phyloP scores from a whole-genome alignment of 345 rosid genomes.

The Balakata baccata region DNA sequence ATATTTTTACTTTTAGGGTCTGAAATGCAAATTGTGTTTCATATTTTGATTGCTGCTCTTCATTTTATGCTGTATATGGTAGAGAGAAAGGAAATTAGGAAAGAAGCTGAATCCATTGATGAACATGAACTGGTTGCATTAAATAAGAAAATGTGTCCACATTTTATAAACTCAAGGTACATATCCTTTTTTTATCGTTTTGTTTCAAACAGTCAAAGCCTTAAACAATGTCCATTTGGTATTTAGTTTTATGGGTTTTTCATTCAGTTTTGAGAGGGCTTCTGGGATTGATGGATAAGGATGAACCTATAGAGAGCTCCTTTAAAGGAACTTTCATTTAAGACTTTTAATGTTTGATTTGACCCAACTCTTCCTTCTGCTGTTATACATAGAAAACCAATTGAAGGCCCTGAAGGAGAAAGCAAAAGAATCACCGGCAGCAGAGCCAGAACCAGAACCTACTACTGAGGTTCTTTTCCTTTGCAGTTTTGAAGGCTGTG shows the following conservation, averaged over 20 bases:
- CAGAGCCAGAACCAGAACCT: constrained; percentile 91
- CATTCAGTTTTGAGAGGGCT: not conserved
- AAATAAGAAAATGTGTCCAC: not conserved
- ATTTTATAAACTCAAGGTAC: not conserved
- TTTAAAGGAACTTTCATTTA: not conserved
- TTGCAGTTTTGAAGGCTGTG: constrained; percentile 93
- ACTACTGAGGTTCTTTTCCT: constrained; percentile 93
- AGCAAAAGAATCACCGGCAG: constrained; percentile 55
- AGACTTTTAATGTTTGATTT: not conserved
- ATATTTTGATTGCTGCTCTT: not conserved
- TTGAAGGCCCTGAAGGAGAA: constrained; percentile 65
- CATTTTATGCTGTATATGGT: too few relatives aligned
- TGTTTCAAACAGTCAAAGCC: not conserved
- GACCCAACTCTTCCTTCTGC: not conserved
- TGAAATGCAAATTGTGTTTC: not conserved
- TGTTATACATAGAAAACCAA: constrained; percentile 47
- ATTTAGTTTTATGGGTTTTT: not conserved
- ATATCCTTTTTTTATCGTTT: not conserved
- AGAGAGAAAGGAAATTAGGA: not conserved
- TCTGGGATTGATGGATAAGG: not conserved
- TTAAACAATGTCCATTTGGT: not conserved
- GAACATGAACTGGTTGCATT: not conserved
- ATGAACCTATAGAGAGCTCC: not conserved
- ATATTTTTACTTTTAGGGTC: not conserved
- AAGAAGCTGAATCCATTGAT: not conserved